Evolutionary conservation across 768 basidiomycete genomes (phyloP).

Genomic region (Pisolithus orientalis): DNA sequence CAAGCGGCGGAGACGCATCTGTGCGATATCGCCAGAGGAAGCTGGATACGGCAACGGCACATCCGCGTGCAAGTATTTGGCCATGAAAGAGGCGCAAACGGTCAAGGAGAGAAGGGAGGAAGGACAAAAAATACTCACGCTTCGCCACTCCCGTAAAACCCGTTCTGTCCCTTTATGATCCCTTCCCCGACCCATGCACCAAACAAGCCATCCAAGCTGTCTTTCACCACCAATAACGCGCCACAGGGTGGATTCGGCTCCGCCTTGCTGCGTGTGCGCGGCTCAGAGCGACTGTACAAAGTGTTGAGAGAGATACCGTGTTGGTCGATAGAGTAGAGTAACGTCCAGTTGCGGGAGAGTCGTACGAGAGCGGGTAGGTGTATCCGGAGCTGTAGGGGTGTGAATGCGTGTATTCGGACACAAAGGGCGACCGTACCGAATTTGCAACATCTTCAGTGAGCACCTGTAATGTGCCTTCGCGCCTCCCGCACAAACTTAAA

Average conservation of each 20-base stretch:
- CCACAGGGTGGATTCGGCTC: slow-evolving; percentile 29
- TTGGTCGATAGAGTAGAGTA: slow-evolving; percentile 49
- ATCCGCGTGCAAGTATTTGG: not conserved
- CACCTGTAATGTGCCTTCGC: slow-evolving; percentile 46
- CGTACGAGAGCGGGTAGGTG: slow-evolving; percentile 70
- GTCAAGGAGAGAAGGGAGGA: not conserved
- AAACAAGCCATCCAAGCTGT: slow-evolving; percentile 59
- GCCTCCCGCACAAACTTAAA: slow-evolving; percentile 50
- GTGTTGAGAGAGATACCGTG: slow-evolving; percentile 92
- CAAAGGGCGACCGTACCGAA: slow-evolving; percentile 36
- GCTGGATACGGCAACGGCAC: slow-evolving; percentile 29
- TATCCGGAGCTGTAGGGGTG: slow-evolving; percentile 50
- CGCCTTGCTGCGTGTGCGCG: slow-evolving; percentile 20
- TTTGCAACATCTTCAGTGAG: slow-evolving; percentile 51
- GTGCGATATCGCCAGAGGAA: slow-evolving; percentile 69
- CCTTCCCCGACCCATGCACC: slow-evolving; percentile 84
- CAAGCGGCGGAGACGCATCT: slow-evolving; percentile 31
- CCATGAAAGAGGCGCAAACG: not conserved
- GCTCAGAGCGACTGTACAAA: slow-evolving; percentile 64
- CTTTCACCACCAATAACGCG: slow-evolving; percentile 61
- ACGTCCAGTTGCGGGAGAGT: slow-evolving; percentile 34
- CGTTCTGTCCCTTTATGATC: slow-evolving; percentile 49
- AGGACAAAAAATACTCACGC: slow-evolving; percentile 41
- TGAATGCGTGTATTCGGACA: not conserved
- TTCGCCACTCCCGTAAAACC: slow-evolving; percentile 87